Base-by-base conservation (phyloP, 2,329 filamentous ascomycete genomes). In the Colletotrichum sp. region DNA sequence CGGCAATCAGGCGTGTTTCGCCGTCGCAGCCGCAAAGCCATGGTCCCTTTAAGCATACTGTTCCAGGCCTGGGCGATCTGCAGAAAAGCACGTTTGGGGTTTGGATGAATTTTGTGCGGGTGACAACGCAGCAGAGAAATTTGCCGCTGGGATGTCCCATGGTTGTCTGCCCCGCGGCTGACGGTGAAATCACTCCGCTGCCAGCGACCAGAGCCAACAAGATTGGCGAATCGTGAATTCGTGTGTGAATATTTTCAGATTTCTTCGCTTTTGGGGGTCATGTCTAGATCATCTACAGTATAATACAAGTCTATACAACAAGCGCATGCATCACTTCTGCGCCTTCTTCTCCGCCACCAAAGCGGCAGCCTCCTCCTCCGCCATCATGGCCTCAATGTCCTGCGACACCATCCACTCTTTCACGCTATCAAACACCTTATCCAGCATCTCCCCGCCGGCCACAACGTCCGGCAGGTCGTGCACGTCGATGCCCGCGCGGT, bases 401-500 rank as follows among this genome's bases (percentile, higher is more conserved):
- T 90, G 90, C 77, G 93, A 92, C 58, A 92, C 89, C 78, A 97
- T 88, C 95, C 95, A 98, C 58, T 89, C 89, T 78, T 90, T 90
- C 15, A 96, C 94, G 78, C 94, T 95, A 22, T 93, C 91, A 89
- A 98, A 95, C 77, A 98, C 87, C 69, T 88, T 91, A 64, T 95
- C 94, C 58, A 98, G 87, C 13, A 89, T 91, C 73, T 94, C 89
- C 2, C 90, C 92, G 15, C 96, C 96, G 64, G 89, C 91, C 70
- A 98, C 88, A n/a, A 98, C 93, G 80, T 94, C 91, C 66, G 95
- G 93, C 76, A 98, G 86, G 82, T 96, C 95, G 82, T 96, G 93
- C 16, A 96, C 89, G 71, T 96, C 96, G 52, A 94, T 83, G 0
- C 94, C 95, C 80, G 94, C 95, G 55, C 96, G 89, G 85, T 98